These are phyloP conservation scores for Fusarium robinianum DNA, from an alignment of 2,329 filamentous ascomycete species.

Conservation along the genomic window DNA sequence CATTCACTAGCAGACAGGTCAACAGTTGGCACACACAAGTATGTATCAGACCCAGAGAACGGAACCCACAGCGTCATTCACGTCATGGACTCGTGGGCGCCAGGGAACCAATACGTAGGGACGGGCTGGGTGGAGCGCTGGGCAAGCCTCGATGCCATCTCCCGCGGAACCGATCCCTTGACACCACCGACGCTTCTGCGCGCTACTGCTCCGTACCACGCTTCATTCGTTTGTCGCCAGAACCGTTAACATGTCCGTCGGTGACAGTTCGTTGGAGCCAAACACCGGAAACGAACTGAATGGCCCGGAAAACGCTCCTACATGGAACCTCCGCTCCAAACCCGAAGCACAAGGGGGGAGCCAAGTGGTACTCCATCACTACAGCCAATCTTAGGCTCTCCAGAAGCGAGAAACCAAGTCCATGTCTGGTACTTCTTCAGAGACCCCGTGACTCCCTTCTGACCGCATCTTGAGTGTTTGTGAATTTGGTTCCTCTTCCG, in stretches of 20 bases:
- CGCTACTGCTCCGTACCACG: constrained; percentile 16
- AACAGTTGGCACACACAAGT: no score
- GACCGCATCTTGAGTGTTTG: constrained; percentile 32
- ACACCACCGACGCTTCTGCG: constrained; percentile 5
- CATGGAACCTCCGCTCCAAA: constrained; percentile 13
- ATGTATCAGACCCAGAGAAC: no score
- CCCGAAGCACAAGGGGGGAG: constrained; percentile 16
- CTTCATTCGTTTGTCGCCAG: constrained; percentile 20
- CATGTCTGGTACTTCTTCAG: constrained; percentile 4
- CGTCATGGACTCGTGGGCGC: constrained; percentile 11
- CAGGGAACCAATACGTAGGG: constrained; percentile 5
- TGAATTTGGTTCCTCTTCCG: constrained; percentile 11
- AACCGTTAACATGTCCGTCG: no score
- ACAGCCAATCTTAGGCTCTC: constrained; percentile 20
- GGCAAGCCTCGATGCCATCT: constrained; percentile 1
- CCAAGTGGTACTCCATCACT: constrained; percentile 17
- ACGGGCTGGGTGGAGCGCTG: constrained; percentile 1
- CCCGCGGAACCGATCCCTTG: constrained; percentile 15
- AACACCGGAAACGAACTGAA: constrained; percentile 29
- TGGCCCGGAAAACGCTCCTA: constrained; percentile 24
- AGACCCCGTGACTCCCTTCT: constrained; percentile 26
- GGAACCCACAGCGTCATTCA: background rate
- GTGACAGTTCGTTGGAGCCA: no score
- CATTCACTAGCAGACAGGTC: no score
- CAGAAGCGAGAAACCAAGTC: constrained; percentile 1